Percentiles rank a stretch among this genome's conserved stretches.
These are phyloP conservation scores for Kodamaea fungicola DNA, from an alignment of 1,139 yeast genomes.

Conservation along the genomic window DNA sequence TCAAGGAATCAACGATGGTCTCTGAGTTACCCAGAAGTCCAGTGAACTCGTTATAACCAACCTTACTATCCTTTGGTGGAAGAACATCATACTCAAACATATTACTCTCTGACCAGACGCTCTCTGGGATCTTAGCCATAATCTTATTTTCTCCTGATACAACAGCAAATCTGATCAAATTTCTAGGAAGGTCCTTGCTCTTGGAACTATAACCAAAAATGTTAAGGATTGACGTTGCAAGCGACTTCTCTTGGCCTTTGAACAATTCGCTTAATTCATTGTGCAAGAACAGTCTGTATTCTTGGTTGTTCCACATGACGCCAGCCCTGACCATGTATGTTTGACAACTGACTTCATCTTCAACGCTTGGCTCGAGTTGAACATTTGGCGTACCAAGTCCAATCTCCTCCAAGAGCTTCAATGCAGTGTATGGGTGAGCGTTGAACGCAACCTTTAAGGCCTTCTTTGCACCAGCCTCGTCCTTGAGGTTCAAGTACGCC, in stretches of 20 bases:
- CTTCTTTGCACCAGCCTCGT: slow-evolving; percentile 41
- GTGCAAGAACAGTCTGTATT: slow-evolving; percentile 45
- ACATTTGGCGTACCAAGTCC: slow-evolving; percentile 30
- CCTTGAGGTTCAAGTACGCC: slow-evolving; percentile 48
- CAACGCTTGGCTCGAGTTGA: slow-evolving; percentile 21
- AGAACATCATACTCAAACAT: slow-evolving; percentile 67
- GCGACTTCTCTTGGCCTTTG: slow-evolving; percentile 11
- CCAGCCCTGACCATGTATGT: slow-evolving; percentile 53
- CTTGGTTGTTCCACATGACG: slow-evolving; percentile 46
- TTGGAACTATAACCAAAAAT: slow-evolving; percentile 15
- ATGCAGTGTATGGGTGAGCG: slow-evolving; percentile 60
- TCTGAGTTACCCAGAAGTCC: slow-evolving; percentile 19
- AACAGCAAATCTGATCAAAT: slow-evolving; percentile 62
- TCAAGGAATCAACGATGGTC: slow-evolving; percentile 29
- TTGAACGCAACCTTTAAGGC: slow-evolving; percentile 50
- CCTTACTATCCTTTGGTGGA: slow-evolving; percentile 48
- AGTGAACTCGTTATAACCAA: slow-evolving; percentile 25
- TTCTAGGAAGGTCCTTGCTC: slow-evolving; percentile 46
- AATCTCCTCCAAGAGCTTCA: slow-evolving; percentile 42
- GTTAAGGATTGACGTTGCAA: slow-evolving; percentile 14
- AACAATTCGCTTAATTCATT: slow-evolving; percentile 41
- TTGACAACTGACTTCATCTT: slow-evolving; percentile 38
- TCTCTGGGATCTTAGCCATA: slow-evolving; percentile 64
- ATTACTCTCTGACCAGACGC: slow-evolving; percentile 60
- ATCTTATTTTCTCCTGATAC: slow-evolving; percentile 67